Percentiles rank a stretch among this genome's conserved stretches.
These are phyloP conservation scores for Pythium utonaiense DNA, from an alignment of 352 stramenopile genomes.

Conservation along the genomic window DNA sequence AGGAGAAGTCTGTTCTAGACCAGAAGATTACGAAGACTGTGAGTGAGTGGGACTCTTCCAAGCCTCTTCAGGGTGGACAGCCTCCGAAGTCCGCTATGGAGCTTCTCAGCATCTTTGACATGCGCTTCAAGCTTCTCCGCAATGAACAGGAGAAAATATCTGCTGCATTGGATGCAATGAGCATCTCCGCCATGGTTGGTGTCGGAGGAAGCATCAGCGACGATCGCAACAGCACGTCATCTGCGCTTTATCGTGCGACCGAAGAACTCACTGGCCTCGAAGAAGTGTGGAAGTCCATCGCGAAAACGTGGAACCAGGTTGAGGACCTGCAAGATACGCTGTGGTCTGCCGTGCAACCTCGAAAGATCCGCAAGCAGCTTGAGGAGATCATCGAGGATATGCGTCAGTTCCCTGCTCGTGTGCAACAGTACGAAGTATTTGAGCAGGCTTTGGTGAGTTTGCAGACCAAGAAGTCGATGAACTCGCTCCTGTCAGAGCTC, in stretches of 20 bases:
- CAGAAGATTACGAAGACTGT: slow-evolving; percentile 78
- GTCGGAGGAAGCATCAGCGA: slow-evolving; percentile 62
- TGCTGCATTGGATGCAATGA: slow-evolving; percentile 95
- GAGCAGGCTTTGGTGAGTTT: slow-evolving; percentile 93
- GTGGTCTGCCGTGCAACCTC: slow-evolving; percentile 92
- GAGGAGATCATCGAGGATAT: slow-evolving; percentile 97
- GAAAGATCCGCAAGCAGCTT: slow-evolving; percentile 95
- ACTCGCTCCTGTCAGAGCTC: slow-evolving; percentile 95
- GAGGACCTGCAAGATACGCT: slow-evolving; percentile 92
- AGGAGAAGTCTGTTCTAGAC: slow-evolving; percentile 92
- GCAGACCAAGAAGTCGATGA: slow-evolving; percentile 91
- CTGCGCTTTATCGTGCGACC: slow-evolving; percentile 62
- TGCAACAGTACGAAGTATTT: slow-evolving; percentile 98
- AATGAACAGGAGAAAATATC: slow-evolving; percentile 95
- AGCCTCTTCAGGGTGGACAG: slow-evolving; percentile 72
- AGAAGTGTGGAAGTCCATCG: slow-evolving; percentile 97
- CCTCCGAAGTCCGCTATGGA: slow-evolving; percentile 73
- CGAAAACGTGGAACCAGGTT: slow-evolving; percentile 84
- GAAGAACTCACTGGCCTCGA: slow-evolving; percentile 95
- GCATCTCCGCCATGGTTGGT: slow-evolving; percentile 62
- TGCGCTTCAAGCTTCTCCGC: slow-evolving; percentile 74
- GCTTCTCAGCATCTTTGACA: slow-evolving; percentile 81
- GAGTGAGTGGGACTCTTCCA: slow-evolving; percentile 74
- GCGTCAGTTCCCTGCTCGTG: slow-evolving; percentile 92
- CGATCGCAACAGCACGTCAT: slow-evolving; percentile 64